Base-by-base conservation (phyloP, 2,329 filamentous ascomycete genomes). In the Ophiocordyceps australis region DNA sequence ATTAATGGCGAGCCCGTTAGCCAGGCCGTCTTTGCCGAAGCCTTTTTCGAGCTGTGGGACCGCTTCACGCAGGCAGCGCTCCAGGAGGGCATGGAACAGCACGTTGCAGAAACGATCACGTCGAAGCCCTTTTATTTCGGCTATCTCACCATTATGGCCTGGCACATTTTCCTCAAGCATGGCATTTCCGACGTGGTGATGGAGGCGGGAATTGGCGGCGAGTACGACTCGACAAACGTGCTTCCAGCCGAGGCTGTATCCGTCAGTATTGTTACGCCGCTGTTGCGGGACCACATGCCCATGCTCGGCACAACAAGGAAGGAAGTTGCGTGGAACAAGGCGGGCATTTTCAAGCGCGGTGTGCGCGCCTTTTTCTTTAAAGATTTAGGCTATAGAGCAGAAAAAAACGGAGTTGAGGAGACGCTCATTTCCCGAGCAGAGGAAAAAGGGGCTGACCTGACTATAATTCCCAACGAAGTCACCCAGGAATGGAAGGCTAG, bases 191-290 rank as follows among this genome's bases (percentile, higher is more conserved):
- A 71, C 12, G 85, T 82, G 0, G 71, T 95, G 8, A 64, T 95
- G 18, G 89, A 98, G 52, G 92, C 82, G 40, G 89, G 89, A 1
- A 91, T 95, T 34, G 89, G 89, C 11, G 89, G 85, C 25, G 81
- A 93, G 51, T 83, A 83, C 41, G 86, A 95, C 43, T 77, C 78
- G 16, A 98, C 89, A 8, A 95, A 95, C 42, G 66, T 95, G 14
- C 50, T 98, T 5, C 59, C 60, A 0, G 28, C 52, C 0, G 57
- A 62, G 9, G 61, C 66, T 9, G 76, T 83, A 1, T 73, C 67
- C 6, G 74, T 73, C 2, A 66, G 72, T 2, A 78, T 76, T 1
- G 72, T 94, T 20, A 74, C 82, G 13, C 82, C 75, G 40, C 49
- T 94, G 22, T 83, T 81, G 4, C 76, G 93, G 32, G 85, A 94